Base-by-base conservation (phyloP, 495 filamentous ascomycete genomes). In the Chaetomium tenue region DNA sequence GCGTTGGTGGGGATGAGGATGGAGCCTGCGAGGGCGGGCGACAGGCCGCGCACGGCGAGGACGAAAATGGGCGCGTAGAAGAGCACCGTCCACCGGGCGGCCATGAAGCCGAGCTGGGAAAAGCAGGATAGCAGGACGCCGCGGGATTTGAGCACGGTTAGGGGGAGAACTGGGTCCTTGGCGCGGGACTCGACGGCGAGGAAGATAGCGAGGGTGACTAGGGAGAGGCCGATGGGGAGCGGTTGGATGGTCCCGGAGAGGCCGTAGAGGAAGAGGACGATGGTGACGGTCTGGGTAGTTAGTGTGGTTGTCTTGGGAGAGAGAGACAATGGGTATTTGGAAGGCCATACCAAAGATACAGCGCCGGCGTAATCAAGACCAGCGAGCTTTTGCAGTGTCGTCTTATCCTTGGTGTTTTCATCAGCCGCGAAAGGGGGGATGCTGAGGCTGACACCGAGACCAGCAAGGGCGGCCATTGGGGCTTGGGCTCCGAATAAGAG, bases 31-130 rank as follows among this genome's bases (percentile, higher is more conserved):
- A 80, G 75, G 5, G 87, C 87, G 4, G 88, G 86, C 12, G 77
- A 73, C 80, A 88, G 88, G 56, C 81, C 82, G 5, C 84, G 83
- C 0, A 92, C 86, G 4, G 88, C 86, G 60, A 92, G 84, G 7
- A 88, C 85, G 67, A 90, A 91, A 33, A 88, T 84, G 0, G 90
- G 90, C 0, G 86, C 81, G 77, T 88, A 92, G 74, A 91, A 92
- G 8, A 93, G 77, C n/a, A 92, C 81, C 5, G 79, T 77, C 89
- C 89, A 92, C 47, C 90, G 86, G 6, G 88, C 81, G 74, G 88
- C 85, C 89, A 92, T 92, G 68, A 89, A 83, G 30, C 84, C 83
- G 0, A 89, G 78, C 46, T 89, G 88, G 1, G 86, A 80, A 18
- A 91, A 56, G 68, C 89, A 92, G 12, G 86, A 88, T 13, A 91